Evolutionary conservation across 257 asterid genomes (phyloP).

Genomic region (Vinca minor): DNA sequence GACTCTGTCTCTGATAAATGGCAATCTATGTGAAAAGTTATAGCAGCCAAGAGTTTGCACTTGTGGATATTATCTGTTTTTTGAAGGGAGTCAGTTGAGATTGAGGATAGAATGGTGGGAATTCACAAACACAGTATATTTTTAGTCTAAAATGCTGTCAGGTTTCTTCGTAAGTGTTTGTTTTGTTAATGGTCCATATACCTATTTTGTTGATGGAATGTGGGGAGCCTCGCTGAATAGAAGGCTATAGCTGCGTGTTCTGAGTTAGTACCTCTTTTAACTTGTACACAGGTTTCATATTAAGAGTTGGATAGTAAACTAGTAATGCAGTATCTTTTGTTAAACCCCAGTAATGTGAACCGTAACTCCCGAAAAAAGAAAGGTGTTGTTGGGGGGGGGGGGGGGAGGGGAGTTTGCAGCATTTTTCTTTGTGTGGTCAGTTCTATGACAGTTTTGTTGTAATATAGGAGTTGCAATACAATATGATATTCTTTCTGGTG

Average conservation of each 20-base stretch:
- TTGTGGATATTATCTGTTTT: background rate
- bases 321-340: background rate
- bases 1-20: background rate
- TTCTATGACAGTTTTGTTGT: background rate
- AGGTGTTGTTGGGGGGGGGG: too few relatives aligned
- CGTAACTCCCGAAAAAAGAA: background rate
- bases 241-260: background rate
- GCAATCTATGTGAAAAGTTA: background rate
- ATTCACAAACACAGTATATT: background rate
- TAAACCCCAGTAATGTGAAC: too few relatives aligned
- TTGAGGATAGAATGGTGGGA: background rate
- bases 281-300: background rate
- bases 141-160: background rate
- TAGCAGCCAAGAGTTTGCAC: background rate
- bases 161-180: background rate
- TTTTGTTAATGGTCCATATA: background rate
- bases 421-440: background rate
- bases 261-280: background rate
- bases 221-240: background rate
- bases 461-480: background rate
- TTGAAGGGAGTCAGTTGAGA: background rate
- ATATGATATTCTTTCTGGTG: background rate
- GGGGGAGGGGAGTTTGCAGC: background rate
- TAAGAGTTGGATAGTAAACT: background rate
- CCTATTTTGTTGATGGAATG: background rate